Conservation (phyloP, 2,329 filamentous ascomycete species). For the Cytospora mali region DNA sequence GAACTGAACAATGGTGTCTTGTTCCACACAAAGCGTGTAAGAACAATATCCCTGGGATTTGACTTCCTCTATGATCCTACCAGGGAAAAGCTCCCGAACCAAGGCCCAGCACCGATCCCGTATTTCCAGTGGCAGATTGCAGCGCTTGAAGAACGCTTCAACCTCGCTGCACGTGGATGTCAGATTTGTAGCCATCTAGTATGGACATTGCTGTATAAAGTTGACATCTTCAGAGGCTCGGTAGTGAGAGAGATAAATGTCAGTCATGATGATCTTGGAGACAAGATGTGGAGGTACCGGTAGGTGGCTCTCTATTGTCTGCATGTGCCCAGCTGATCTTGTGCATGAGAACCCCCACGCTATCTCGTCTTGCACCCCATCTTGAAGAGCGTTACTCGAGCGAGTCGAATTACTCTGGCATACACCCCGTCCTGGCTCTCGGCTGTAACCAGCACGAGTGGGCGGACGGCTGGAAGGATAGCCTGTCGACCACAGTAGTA, state of each 20-base stretch:
- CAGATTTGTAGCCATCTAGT: constrained; percentile 2
- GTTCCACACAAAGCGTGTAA: constrained; percentile 48
- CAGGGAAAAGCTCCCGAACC: constrained; percentile 38
- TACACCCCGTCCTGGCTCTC: neutral
- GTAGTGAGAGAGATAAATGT: neutral
- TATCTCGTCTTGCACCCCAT: constrained; percentile 9
- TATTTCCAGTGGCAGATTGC: constrained; percentile 4
- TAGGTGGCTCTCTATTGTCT: neutral
- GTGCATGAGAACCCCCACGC: constrained; percentile 23
- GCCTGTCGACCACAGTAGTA: too few species aligned
- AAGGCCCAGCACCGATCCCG: constrained; percentile 32
- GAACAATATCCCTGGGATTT: constrained; percentile 55
- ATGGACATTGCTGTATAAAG: neutral
- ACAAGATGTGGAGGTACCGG: constrained; percentile 15
- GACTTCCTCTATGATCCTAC: constrained; percentile 36
- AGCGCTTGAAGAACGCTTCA: constrained; percentile 26
- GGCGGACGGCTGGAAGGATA: neutral
- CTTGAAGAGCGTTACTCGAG: neutral
- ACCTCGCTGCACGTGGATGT: neutral
- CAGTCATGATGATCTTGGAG: neutral
- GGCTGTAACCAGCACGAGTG: neutral
- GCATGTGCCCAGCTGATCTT: constrained; percentile 19
- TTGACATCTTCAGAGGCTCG: too few species aligned
- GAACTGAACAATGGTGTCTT: constrained; percentile 50
- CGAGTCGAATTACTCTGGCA: too few species aligned